Conservation (phyloP, 306 rosid species). For the Aeschynomene evenia region DNA sequence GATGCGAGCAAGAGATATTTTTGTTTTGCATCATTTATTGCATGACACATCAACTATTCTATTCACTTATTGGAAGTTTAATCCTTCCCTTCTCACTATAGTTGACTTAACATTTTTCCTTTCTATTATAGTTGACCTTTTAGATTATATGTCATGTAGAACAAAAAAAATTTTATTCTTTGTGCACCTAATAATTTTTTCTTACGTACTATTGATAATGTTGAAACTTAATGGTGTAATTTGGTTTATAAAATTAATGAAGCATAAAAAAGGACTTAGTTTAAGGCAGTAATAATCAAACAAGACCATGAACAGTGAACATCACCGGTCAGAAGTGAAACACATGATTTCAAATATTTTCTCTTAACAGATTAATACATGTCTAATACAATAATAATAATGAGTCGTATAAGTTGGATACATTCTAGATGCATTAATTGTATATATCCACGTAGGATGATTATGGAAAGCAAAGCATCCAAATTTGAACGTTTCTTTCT, state of each 20-base stretch:
- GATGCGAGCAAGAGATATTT: no score
- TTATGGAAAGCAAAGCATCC: slow-evolving; percentile 19
- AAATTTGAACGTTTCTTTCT: neutral
- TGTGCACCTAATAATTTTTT: no score
- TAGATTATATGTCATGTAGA: no score
- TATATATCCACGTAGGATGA: neutral
- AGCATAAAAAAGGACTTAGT: neutral
- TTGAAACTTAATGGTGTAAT: neutral
- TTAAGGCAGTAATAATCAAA: neutral
- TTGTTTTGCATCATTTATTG: no score
- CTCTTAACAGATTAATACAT: neutral
- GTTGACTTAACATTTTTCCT: no score
- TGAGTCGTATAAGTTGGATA: neutral
- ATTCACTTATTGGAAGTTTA: no score
- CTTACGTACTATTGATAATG: no score
- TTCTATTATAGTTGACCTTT: no score
- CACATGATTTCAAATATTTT: neutral
- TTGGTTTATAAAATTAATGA: neutral
- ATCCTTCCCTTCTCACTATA: no score
- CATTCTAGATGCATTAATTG: neutral
- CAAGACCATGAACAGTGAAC: neutral
- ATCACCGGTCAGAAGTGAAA: neutral
- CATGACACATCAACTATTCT: no score
- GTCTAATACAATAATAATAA: neutral
- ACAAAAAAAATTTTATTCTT: no score